Conservation (phyloP, 441 rosid species). For the Populus hybrid region DNA sequence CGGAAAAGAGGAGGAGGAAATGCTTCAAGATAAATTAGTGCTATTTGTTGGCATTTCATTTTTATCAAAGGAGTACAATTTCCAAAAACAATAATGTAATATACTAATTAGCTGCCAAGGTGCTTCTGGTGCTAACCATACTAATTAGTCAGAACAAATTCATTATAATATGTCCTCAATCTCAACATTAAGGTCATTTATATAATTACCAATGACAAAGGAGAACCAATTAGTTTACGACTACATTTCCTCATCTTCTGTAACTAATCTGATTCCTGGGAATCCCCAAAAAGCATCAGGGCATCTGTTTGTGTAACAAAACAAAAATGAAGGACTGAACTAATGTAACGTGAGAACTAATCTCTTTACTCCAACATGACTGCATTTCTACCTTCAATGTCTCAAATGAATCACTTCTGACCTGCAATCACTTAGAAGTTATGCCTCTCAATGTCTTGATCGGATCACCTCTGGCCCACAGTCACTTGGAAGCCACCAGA, state of each 20-base stretch:
- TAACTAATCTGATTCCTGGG: not conserved
- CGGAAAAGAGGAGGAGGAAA: no score
- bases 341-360: not conserved
- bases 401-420: not conserved
- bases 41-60: no score
- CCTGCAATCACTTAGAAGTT: not conserved
- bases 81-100: not conserved
- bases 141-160: not conserved
- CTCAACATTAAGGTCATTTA: not conserved
- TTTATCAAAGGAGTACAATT: not conserved
- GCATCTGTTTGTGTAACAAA: not conserved
- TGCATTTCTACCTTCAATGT: not conserved
- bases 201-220: not conserved
- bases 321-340: not conserved
- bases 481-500: not conserved
- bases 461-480: not conserved
- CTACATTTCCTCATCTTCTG: not conserved
- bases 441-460: not conserved
- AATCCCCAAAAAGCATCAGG: not conserved
- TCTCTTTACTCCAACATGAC: not conserved
- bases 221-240: not conserved
- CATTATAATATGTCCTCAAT: not conserved
- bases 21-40: no score
- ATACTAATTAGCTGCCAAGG: not conserved
- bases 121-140: not conserved